Conservation (phyloP, 192 early-diverging fungal species). For the Rhizophagus sp. region DNA sequence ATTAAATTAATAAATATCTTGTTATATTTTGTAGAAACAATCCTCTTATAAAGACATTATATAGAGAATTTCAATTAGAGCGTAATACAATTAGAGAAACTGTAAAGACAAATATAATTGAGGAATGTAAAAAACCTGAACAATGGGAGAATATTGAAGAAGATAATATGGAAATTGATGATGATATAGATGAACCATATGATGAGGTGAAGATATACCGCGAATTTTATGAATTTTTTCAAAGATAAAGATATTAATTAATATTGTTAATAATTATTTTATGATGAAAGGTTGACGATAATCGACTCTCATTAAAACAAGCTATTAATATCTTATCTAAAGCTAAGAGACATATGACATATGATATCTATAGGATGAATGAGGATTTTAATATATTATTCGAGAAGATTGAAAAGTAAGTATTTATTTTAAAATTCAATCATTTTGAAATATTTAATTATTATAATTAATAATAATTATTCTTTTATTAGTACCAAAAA, state of each 20-base stretch:
- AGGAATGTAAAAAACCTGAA: slow-evolving; percentile 20
- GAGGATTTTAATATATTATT: neutral
- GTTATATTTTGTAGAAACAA: neutral
- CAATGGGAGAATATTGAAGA: neutral
- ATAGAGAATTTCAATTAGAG: slow-evolving; percentile 7
- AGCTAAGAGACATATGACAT: neutral
- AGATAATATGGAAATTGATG: slow-evolving; percentile 3
- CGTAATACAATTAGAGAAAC: neutral
- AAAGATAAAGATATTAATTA: neutral
- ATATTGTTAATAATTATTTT: neutral
- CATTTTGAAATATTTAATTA: too few relatives aligned
- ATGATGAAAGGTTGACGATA: slow-evolving; percentile 1
- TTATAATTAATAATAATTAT: neutral
- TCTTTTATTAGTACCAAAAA: neutral
- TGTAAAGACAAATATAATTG: slow-evolving; percentile 11
- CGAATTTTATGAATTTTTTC: neutral
- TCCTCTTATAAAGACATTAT: slow-evolving; percentile 6
- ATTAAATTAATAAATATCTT: neutral
- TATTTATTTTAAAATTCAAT: too few relatives aligned
- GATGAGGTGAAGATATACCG: neutral
- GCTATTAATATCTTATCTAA: neutral
- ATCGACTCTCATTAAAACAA: slow-evolving; percentile 11
- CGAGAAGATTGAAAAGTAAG: neutral
- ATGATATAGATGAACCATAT: neutral
- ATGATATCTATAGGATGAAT: slow-evolving; percentile 6